These are phyloP conservation scores for Calonectria crousiana DNA, from an alignment of 2,329 filamentous ascomycete genomes.

Conservation along the genomic window DNA sequence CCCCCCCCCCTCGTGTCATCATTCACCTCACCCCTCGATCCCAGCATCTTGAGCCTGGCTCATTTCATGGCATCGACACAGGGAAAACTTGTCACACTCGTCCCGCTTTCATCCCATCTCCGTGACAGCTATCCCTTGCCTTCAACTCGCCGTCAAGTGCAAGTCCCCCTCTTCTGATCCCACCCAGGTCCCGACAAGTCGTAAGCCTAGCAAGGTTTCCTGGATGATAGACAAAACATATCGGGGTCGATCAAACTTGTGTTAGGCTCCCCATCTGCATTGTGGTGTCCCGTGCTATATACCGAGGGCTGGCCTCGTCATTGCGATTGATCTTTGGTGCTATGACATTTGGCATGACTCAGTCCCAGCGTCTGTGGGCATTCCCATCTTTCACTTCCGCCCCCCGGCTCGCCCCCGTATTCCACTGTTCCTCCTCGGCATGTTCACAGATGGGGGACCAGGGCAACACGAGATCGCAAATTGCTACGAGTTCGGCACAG, in stretches of 20 bases:
- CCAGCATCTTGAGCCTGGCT: not conserved
- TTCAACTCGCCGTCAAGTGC: not conserved
- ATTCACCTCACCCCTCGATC: slow-evolving; percentile 4
- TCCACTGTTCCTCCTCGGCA: not conserved
- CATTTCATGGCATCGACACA: slow-evolving; percentile 1
- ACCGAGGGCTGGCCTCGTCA: not conserved
- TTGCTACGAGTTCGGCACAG: not conserved
- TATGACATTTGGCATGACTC: not conserved
- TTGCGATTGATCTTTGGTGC: not conserved
- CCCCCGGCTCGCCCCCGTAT: not conserved
- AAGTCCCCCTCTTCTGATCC: slow-evolving; percentile 9
- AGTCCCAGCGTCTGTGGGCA: not conserved
- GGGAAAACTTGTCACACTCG: slow-evolving; percentile 16
- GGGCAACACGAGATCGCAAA: slow-evolving; percentile 11
- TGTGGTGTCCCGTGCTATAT: not conserved
- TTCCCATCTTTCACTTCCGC: not conserved
- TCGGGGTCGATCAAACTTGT: not conserved
- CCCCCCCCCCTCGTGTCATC: not conserved
- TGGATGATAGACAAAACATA: not conserved
- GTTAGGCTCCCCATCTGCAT: not conserved
- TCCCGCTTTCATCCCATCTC: slow-evolving; percentile 40
- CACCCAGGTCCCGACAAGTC: not conserved
- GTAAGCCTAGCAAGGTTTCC: not conserved
- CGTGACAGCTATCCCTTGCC: not conserved
- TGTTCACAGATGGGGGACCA: not conserved